Conservation (phyloP, 1,284 basidiomycete species). For the Schizophyllum commune region DNA sequence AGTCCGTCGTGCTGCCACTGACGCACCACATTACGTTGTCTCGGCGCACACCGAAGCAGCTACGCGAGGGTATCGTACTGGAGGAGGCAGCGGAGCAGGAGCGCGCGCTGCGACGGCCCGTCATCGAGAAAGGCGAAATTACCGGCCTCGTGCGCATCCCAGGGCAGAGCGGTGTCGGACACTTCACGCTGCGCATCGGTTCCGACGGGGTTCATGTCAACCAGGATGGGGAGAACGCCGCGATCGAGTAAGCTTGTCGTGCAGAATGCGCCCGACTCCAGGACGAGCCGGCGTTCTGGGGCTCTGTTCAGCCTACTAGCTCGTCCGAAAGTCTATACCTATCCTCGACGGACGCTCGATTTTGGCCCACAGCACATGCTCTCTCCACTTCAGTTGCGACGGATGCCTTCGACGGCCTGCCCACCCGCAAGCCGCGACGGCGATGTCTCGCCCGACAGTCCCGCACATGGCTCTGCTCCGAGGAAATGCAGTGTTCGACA, state of each 20-base stretch:
- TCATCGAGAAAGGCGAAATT: slow-evolving; percentile 17
- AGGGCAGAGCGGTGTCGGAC: slow-evolving; percentile 11
- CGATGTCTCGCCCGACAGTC: too few species aligned
- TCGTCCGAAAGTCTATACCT: too few species aligned
- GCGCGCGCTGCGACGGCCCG: background rate
- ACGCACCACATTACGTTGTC: slow-evolving; percentile 40
- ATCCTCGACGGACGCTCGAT: too few species aligned
- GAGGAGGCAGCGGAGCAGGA: background rate
- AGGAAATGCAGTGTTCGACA: background rate
- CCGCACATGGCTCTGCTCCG: background rate
- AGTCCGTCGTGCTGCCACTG: slow-evolving; percentile 17
- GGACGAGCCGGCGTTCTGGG: background rate
- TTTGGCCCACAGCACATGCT: too few species aligned
- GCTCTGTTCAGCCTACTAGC: background rate
- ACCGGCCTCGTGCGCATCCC: slow-evolving; percentile 26
- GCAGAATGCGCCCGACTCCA: background rate
- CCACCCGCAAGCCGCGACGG: too few species aligned
- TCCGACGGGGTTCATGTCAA: background rate
- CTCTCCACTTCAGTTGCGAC: too few species aligned
- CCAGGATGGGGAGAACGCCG: background rate
- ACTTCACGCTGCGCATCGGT: slow-evolving; percentile 18
- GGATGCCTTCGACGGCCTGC: too few species aligned
- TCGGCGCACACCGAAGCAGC: slow-evolving; percentile 1
- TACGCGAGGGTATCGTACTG: background rate
- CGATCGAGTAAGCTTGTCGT: background rate